Conservation (phyloP, 148 eudicot genomes). For the Linanthus parryae region DNA sequence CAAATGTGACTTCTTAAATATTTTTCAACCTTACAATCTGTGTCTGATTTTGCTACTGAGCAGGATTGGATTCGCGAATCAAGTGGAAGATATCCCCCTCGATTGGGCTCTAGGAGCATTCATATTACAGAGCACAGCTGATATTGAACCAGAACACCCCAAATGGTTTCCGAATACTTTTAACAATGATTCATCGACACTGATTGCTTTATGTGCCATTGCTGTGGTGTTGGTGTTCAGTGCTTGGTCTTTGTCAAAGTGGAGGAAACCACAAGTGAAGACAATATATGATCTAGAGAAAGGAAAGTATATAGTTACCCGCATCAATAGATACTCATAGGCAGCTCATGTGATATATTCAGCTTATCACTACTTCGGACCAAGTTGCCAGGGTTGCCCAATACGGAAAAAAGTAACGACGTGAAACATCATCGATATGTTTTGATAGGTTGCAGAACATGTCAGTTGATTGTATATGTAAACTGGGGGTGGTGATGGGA, state of each 20-base stretch:
- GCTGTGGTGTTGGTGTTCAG: constrained; percentile 28
- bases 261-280: constrained; percentile 77
- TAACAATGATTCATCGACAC: constrained; percentile 23
- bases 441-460: too few species aligned
- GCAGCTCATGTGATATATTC: too few species aligned
- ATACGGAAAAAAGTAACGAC: too few species aligned
- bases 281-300: constrained; percentile 89
- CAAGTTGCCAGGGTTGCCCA: too few species aligned
- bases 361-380: too few species aligned
- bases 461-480: too few species aligned
- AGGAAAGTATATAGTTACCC: constrained; percentile 79
- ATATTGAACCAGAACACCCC: constrained; percentile 18
- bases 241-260: constrained; percentile 45
- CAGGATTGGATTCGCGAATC: constrained; percentile 74
- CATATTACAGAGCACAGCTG: constrained; percentile 51
- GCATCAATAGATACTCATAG: constrained; percentile 41
- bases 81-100: constrained; percentile 64
- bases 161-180: constrained; percentile 28
- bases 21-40: too few species aligned
- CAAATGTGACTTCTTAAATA: too few species aligned
- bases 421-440: too few species aligned
- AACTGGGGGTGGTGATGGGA: too few species aligned
- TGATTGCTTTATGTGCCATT: constrained; percentile 26
- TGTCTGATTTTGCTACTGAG: too few species aligned
- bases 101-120: constrained; percentile 96